Evolutionary conservation across 2,329 filamentous ascomycete species (phyloP), one percentile per base, ranked within the genome.

Genomic region (Alternaria arborescens): DNA sequence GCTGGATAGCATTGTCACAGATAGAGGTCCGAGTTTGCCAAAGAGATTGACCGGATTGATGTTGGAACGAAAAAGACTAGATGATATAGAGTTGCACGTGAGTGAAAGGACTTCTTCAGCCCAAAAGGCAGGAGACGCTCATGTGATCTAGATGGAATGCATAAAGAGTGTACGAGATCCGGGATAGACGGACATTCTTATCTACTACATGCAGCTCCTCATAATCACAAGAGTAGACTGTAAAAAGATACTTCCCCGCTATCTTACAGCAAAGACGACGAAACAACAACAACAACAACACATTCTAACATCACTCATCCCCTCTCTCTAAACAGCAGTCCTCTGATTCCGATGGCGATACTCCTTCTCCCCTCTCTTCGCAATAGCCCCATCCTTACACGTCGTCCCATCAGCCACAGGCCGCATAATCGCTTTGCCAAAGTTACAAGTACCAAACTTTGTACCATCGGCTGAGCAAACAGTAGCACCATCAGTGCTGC

Each of bases 391-490:
- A 51, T 76, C 68, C 12, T 63, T 44, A 67, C 82, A 83, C 38
- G 72, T 74, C 0, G 81, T 83, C 4, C 82, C 82, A 1, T 71
- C 58, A 20, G 82, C 80, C 4, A 83, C 79, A 11, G 26, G 70
- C 40, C 65, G 80, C 78, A 72, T 81, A 11, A 77, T 52, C 4
- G 79, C 75, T 14, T 66, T 65, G 44, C 81, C 81, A 30, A 76
- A 69, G 61, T 80, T 74, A 69, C 80, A 82, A 41, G 82, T 61
- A 5, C 77, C 81, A 50, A 80, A 83, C 20, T 71, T 57, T 11
- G 55, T 77, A 4, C 60, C 65, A 10, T 74, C 66, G 40, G 77
- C 73, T 41, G 78, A 79, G 70, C 81, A 83, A 8, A 78, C 30
- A 20, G 77, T 28, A 1, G 69, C 69, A 52, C 79, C 80, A 12